These are phyloP conservation scores for Leptodermis oblonga DNA, from an alignment of 257 asterid species.

Conservation along the genomic window DNA sequence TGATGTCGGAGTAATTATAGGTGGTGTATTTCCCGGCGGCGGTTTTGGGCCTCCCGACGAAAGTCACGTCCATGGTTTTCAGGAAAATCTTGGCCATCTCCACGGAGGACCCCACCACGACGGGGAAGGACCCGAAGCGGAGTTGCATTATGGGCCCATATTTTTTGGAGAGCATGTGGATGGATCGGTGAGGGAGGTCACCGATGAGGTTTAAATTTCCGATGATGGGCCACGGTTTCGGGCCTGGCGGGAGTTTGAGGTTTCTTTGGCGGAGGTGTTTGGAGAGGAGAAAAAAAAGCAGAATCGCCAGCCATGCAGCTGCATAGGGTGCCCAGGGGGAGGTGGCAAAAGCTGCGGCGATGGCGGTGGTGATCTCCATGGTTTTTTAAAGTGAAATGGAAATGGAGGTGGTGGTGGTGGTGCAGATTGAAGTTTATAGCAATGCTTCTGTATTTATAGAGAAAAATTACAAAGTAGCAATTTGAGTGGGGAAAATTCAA, in stretches of 20 bases:
- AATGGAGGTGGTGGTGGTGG: background rate
- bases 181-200: constrained; percentile 35
- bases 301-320: constrained; percentile 16
- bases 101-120: constrained; percentile 39
- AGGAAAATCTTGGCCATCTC: constrained; percentile 42
- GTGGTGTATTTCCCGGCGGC: constrained; percentile 49
- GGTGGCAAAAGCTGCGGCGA: constrained; percentile 5
- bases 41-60: constrained; percentile 35
- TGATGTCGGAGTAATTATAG: constrained; percentile 39
- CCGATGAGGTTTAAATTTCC: constrained; percentile 44
- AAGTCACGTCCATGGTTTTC: constrained; percentile 39
- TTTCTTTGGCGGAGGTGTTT: constrained; percentile 22
- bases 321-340: constrained; percentile 22
- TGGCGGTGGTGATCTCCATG: constrained; percentile 13
- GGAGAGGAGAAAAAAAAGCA: constrained; percentile 26
- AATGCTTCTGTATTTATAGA: no score
- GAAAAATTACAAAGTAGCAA: no score
- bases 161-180: constrained; percentile 32
- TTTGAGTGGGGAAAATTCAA: no score
- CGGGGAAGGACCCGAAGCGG: constrained; percentile 38
- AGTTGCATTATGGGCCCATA: constrained; percentile 43
- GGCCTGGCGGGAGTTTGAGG: constrained; percentile 40
- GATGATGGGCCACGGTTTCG: constrained; percentile 47
- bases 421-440: background rate
- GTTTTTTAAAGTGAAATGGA: background rate